Base-by-base conservation (phyloP, 1,139 yeast species). In the Magnusiomyces sp. region DNA sequence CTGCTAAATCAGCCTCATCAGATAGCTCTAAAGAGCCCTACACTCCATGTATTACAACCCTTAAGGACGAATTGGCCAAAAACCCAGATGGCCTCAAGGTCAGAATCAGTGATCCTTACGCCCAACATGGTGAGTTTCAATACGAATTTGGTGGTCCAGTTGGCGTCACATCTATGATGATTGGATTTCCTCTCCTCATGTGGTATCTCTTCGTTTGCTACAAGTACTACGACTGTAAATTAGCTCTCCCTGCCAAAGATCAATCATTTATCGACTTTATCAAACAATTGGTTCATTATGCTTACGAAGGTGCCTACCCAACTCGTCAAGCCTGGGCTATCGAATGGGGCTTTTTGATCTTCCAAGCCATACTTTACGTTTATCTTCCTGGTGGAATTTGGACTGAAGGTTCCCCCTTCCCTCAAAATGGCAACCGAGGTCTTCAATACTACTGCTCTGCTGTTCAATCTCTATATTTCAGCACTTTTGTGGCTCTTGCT, bases 151-250 rank as follows among this genome's bases (percentile, higher is more conserved):
- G 98, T 48, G 98, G 97, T 0, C 85, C 95, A 20, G 65, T 74
- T n/a, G 98, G 98, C 49, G 96, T 88, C 42, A 53, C 81, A 17
- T 89, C 92, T n/a, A 90, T 92, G 97, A 80, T 92, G 81, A 64
- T 78, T 46, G 95, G 95, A 2, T 94, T 92, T 71, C 98, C 98
- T 5, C 64, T 83, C 48, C 74, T 94, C 62, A 92, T 92, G 98
- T 87, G 85, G 77, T 92, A 92, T 70, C 83, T 92, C 92, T 92
- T 96, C 95, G 80, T 90, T 52, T 78, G 90, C 62, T 92, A 94
- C 53, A 76, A 79, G 58, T 88, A 83, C 67, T 86, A 88, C 67
- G 72, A 72, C 55, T 95, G 96, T 2, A 65, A 71, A 45, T 75
- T 87, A 37, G 88, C 95, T 23, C 70, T 75, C 68, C 97, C 96